These are phyloP conservation scores for Fusarium haematococcum DNA, from an alignment of 2,329 filamentous ascomycete species.

Conservation along the genomic window DNA sequence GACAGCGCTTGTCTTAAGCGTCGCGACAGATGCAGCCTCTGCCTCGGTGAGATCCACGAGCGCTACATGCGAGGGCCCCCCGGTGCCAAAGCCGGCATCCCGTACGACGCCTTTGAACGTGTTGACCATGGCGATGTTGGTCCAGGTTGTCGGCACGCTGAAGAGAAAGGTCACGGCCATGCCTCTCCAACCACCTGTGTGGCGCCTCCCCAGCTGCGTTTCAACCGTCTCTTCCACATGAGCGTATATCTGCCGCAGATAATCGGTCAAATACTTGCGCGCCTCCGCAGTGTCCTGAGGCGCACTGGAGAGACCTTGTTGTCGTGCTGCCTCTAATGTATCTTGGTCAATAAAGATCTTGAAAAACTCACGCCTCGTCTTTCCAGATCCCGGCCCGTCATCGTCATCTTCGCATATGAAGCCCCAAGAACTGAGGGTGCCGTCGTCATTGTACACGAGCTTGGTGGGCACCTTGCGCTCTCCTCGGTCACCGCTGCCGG, in stretches of 20 bases:
- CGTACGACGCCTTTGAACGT: neutral
- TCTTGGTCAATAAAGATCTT: slow-evolving; percentile 60
- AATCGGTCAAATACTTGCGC: neutral
- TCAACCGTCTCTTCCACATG: neutral
- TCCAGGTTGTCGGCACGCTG: neutral
- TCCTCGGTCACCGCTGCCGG: slow-evolving; percentile 61
- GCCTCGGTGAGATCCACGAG: neutral
- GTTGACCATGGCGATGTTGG: neutral
- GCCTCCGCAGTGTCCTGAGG: neutral
- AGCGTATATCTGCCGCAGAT: neutral
- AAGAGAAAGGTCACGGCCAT: neutral
- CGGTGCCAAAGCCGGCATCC: neutral
- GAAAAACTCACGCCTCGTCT: slow-evolving; percentile 60
- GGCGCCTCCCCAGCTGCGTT: neutral
- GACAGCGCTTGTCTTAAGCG: neutral
- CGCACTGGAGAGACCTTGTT: neutral
- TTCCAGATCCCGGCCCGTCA: neutral
- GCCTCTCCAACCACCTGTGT: neutral
- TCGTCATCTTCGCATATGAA: neutral
- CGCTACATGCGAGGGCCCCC: neutral
- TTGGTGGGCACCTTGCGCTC: slow-evolving; percentile 67
- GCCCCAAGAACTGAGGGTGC: slow-evolving; percentile 61
- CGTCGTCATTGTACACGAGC: slow-evolving; percentile 58
- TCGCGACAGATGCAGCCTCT: neutral
- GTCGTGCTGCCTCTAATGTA: neutral